Base-by-base conservation (phyloP, 305 asterid species). In the Fraxinus latifolia region DNA sequence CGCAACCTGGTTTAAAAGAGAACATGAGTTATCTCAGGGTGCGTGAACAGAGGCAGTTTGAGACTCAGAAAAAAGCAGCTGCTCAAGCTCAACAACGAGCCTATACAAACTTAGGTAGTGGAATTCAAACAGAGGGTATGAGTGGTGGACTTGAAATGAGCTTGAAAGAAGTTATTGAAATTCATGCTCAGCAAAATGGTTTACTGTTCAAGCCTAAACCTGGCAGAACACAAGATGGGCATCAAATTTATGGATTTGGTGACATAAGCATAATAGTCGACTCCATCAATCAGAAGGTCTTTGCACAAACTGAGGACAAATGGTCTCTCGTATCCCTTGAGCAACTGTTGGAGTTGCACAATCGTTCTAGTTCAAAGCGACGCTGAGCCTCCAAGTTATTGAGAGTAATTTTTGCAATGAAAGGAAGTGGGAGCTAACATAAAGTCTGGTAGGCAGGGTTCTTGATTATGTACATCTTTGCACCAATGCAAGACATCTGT, bases 161-260 rank as follows among this genome's bases (percentile, higher is more conserved):
- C 84, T 85, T 95, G 93, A 94, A 92, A 88, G 97, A 94, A 82
- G 92, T 93, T 76, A 85, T 92, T 42, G 99, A 94, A 88, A 82
- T 83, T 60, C 90, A 93, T 87, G 98, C 98, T 1, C 97, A 93
- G 89, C 88, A 87, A 33, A 94, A 90, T 87, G 94, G 96, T 80
- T 81, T 95, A 89, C 76, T 91, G 75, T 95, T 95, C 85, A 91
- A 87, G 89, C 98, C 95, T 39, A 94, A 95, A 86, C 96, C 96
- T 27, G 97, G 98, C 67, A 90, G 99, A 85, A 88, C 87, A 81
- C 98, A 93, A 58, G 97, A 95, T 83, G 99, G 97, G 34, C 97
- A 88, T 82, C 99, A 95, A 83, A 92, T 95, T 72, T 95, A 95
- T 77, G 94, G 95, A 11, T 95, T 89, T 87, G 99, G 99, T 84